phyloP scores from a whole-genome alignment of 345 rosid species.

The Gynandropsis gynandra region DNA sequence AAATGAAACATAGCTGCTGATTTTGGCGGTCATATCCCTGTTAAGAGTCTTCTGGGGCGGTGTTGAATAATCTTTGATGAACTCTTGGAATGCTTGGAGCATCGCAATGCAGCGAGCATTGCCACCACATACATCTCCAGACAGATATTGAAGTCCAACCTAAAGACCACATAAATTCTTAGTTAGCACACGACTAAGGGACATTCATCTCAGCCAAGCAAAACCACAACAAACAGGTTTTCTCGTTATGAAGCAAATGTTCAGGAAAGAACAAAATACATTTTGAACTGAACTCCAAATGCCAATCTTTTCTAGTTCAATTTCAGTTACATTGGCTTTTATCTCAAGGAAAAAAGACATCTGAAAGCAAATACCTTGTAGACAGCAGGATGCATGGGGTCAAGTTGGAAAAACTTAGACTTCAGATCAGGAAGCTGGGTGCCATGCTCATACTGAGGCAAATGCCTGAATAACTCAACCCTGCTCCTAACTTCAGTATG shows the following conservation, averaged over 20 bases:
- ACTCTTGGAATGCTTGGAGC: slow-evolving; percentile 89
- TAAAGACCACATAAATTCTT: slow-evolving; percentile 27
- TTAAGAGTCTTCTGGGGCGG: slow-evolving; percentile 70
- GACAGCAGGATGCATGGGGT: slow-evolving; percentile 89
- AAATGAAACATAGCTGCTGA: slow-evolving; percentile 82
- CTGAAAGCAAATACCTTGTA: slow-evolving; percentile 50
- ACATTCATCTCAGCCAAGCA: neutral
- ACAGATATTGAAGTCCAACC: slow-evolving; percentile 88
- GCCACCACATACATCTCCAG: slow-evolving; percentile 80
- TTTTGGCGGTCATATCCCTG: slow-evolving; percentile 76
- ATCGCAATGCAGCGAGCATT: slow-evolving; percentile 98
- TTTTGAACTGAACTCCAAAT: neutral
- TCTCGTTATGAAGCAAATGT: neutral
- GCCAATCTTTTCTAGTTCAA: too few species aligned
- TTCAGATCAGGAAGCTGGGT: slow-evolving; percentile 81
- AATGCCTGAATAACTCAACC: slow-evolving; percentile 92
- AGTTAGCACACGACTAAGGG: slow-evolving; percentile 8
- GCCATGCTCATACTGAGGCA: slow-evolving; percentile 95
- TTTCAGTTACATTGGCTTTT: too few species aligned
- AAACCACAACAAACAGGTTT: neutral
- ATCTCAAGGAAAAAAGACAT: neutral
- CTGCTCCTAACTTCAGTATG: slow-evolving; percentile 83
- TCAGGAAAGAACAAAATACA: too few species aligned
- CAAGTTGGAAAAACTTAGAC: slow-evolving; percentile 76
- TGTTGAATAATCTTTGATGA: slow-evolving; percentile 66